Conservation (phyloP, 1,284 basidiomycete genomes). For the Apiotrichum domesticum region DNA sequence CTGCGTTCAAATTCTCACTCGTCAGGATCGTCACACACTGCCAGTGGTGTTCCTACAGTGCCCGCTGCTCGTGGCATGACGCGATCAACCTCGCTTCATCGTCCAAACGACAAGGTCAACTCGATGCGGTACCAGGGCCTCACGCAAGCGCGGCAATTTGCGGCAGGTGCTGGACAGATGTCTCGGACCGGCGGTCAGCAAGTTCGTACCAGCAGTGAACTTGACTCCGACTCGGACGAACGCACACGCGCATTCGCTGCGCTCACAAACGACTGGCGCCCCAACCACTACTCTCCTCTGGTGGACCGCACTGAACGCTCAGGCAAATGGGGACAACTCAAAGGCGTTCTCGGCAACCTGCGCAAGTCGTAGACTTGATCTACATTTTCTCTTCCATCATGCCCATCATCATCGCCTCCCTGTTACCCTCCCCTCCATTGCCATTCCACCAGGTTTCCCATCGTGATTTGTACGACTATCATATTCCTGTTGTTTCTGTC, state of each 20-base stretch:
- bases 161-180: not conserved
- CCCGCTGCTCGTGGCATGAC: not conserved
- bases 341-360: constrained; percentile 20
- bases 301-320: not conserved
- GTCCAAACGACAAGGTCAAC: constrained; percentile 1
- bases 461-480: not conserved
- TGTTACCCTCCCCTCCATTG: too few species aligned
- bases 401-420: not conserved
- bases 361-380: not conserved
- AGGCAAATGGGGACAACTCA: constrained; percentile 20
- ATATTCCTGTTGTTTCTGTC: not conserved
- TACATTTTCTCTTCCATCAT: not conserved
- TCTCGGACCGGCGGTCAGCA: not conserved
- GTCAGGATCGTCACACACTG: too few species aligned
- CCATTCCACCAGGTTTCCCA: too few species aligned
- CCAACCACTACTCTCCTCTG: too few species aligned
- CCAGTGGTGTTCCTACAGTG: too few species aligned
- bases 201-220: constrained; percentile 13
- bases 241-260: constrained; percentile 22
- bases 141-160: constrained; percentile 5
- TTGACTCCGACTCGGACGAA: constrained; percentile 28
- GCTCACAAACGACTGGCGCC: constrained; percentile 35
- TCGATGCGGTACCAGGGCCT: constrained; percentile 9
- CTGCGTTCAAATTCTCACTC: too few species aligned
- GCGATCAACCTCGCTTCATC: constrained; percentile 1